phyloP scores from a whole-genome alignment of 108 stramenopile species.

The Skeletonema costatum region DNA sequence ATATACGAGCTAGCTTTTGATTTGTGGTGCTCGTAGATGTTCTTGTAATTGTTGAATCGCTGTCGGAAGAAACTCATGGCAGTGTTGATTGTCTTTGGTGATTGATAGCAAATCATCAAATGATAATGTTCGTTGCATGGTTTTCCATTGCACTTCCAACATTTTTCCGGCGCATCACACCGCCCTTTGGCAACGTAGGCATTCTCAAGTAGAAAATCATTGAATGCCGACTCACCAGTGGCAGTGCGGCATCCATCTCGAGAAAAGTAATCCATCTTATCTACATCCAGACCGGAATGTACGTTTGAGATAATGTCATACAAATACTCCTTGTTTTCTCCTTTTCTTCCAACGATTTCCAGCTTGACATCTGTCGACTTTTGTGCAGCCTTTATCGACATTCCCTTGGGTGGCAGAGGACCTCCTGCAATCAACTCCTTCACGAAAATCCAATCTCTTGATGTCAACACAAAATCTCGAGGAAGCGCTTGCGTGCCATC shows the following conservation, averaged over 20 bases:
- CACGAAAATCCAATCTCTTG: constrained; percentile 87
- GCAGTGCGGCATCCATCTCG: constrained; percentile 65
- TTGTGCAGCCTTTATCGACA: constrained; percentile 25
- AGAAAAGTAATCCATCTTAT: constrained; percentile 95
- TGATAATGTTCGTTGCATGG: constrained; percentile 30
- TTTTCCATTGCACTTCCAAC: constrained; percentile 40
- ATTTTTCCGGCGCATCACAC: constrained; percentile 53
- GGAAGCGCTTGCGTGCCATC: constrained; percentile 30
- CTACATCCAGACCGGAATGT: constrained; percentile 90
- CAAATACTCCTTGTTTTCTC: constrained; percentile 71
- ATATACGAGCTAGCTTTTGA: constrained; percentile 68
- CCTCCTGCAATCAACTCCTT: constrained; percentile 74
- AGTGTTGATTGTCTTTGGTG: constrained; percentile 69
- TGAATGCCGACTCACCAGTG: constrained; percentile 34
- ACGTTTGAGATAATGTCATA: constrained; percentile 94
- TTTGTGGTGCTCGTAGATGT: constrained; percentile 88
- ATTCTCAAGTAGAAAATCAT: constrained; percentile 70
- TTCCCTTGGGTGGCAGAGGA: constrained; percentile 38
- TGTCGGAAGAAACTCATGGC: constrained; percentile 74
- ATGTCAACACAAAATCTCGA: constrained; percentile 59
- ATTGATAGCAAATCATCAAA: constrained; percentile 85
- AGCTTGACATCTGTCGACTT: neutral
- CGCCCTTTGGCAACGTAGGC: constrained; percentile 68
- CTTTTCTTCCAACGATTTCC: constrained; percentile 56
- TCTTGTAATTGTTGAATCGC: constrained; percentile 73